phyloP scores from a whole-genome alignment of 2,329 filamentous ascomycete species.

The Penicillium sp. region DNA sequence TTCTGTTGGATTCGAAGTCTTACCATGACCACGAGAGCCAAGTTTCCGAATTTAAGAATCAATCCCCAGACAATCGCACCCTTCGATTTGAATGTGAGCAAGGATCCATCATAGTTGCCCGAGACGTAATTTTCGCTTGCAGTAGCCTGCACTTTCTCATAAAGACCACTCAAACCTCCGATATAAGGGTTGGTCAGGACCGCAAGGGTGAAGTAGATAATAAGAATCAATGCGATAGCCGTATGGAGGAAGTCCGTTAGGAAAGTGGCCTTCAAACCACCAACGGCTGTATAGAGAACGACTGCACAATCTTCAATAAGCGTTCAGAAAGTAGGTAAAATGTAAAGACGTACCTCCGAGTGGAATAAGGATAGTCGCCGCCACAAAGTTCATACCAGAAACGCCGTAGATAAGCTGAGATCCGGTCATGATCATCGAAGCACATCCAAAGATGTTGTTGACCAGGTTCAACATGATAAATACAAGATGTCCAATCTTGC shows the following conservation, averaged over 20 bases:
- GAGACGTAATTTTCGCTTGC: constrained; percentile 43
- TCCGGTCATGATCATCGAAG: constrained; percentile 48
- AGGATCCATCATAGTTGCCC: constrained; percentile 49
- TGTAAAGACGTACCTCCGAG: constrained; percentile 41
- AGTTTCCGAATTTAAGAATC: constrained; percentile 51
- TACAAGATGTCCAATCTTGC: constrained; percentile 41
- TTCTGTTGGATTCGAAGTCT: neutral
- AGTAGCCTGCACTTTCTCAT: constrained; percentile 48
- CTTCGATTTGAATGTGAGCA: constrained; percentile 51
- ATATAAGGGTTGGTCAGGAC: constrained; percentile 46
- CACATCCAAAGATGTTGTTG: constrained; percentile 48
- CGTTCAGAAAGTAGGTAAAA: neutral
- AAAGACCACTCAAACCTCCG: constrained; percentile 45
- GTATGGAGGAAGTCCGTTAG: constrained; percentile 52
- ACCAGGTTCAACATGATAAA: constrained; percentile 44
- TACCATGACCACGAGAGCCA: constrained; percentile 51
- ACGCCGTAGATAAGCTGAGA: constrained; percentile 48
- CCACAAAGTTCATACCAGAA: constrained; percentile 50
- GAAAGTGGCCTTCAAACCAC: constrained; percentile 52
- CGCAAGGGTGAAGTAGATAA: constrained; percentile 50
- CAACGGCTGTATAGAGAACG: constrained; percentile 49
- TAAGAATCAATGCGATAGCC: constrained; percentile 47
- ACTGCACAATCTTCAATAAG: constrained; percentile 28
- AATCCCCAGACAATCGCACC: constrained; percentile 46
- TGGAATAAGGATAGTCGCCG: constrained; percentile 48